Evolutionary conservation across 2,329 filamentous ascomycete genomes (phyloP), one percentile per base, ranked within the genome.

Genomic region (Thielaviopsis musarum): DNA sequence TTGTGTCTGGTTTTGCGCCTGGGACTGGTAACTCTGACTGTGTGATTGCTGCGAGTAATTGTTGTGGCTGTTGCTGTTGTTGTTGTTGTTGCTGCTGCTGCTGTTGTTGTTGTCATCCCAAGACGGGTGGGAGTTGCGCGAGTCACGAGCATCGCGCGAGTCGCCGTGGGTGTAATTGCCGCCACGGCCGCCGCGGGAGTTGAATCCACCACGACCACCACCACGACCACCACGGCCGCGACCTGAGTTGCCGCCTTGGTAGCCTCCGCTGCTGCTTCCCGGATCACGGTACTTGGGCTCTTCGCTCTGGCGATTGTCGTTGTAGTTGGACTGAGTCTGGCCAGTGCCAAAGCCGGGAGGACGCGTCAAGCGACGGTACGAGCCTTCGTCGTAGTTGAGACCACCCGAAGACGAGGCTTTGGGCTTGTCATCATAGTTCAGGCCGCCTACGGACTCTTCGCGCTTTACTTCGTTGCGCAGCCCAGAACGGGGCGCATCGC

Each of bases 351-450:
- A 82, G 55, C 83, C 83, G 19, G 78, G 75, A 1, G 87, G 87
- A 19, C 87, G 76, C 21, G 83, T 71, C 19, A 91, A 75, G 5
- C 85, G 85, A 63, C 82, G 85, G 68, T 91, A 91, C 0, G 82
- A 81, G 0, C 83, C 83, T 59, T 89, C 84, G 61, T 86, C 84
- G 64, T 88, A 88, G 66, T 80, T 82, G 49, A 87, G 72, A 38
- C 76, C 77, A 22, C 68, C 68, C 26, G 70, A 63, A 17, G 67
- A 52, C 17, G 64, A n/a, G 69, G 70, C 61, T 49, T 68, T 67
- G 60, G 68, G 62, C 62, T 76, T 72, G 60, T 73, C 71, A 45
- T 45, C 38, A n/a, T 45, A 45, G 38, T 45, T n/a, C 38, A 45
- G 72, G 69, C 54, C 74, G 60, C 10, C 72, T 6, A 7, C 4